These are phyloP conservation scores for Calophaca sinica DNA, from an alignment of 306 rosid species.

Conservation along the genomic window DNA sequence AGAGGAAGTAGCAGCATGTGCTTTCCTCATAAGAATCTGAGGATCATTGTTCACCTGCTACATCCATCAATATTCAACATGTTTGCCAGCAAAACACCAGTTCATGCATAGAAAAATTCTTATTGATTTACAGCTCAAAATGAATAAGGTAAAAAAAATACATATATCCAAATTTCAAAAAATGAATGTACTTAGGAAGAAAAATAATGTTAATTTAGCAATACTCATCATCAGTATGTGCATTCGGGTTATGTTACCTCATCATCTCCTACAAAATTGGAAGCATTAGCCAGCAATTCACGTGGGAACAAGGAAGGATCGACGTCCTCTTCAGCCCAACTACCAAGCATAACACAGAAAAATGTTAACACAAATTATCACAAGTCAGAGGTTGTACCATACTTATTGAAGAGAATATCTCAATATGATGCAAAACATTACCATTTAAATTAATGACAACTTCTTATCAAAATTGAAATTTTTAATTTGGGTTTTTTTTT, in stretches of 20 bases:
- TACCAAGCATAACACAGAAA: slow-evolving; percentile 42
- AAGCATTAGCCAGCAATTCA: slow-evolving; percentile 78
- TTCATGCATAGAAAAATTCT: slow-evolving; percentile 26
- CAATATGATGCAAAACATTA: slow-evolving; percentile 29
- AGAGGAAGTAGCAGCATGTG: slow-evolving; percentile 90
- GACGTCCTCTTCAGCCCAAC: slow-evolving; percentile 93
- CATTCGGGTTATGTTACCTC: slow-evolving; percentile 61
- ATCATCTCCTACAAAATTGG: slow-evolving; percentile 60
- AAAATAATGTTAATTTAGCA: slow-evolving; percentile 2
- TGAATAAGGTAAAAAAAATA: neutral
- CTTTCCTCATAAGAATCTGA: slow-evolving; percentile 75
- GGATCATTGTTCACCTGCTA: slow-evolving; percentile 85
- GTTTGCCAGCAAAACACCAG: slow-evolving; percentile 38
- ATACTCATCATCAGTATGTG: neutral
- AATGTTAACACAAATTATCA: slow-evolving; percentile 7
- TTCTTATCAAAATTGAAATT: neutral
- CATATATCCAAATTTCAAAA: neutral
- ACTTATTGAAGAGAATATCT: neutral
- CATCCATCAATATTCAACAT: slow-evolving; percentile 38
- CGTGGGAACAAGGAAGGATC: slow-evolving; percentile 90
- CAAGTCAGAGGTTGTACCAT: neutral
- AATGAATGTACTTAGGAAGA: neutral
- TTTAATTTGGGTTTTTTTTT: neutral
- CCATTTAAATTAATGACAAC: neutral
- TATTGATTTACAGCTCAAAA: slow-evolving; percentile 8